phyloP scores from a whole-genome alignment of 2,329 filamentous ascomycete species.

The Talaromyces marneffei region DNA sequence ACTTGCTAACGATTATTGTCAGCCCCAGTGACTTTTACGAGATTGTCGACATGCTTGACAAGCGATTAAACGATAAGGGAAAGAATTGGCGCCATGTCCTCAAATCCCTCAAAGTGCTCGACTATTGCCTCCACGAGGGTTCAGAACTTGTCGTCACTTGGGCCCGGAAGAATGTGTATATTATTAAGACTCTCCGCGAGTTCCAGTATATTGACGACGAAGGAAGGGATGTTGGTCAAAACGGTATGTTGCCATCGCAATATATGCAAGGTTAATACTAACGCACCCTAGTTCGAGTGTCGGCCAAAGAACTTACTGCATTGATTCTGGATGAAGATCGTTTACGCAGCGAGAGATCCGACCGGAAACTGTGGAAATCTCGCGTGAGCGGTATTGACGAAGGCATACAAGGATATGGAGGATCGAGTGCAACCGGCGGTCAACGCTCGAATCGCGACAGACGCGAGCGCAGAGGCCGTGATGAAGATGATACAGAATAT shows the following conservation, averaged over 20 bases:
- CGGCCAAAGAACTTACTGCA: conserved; percentile 90
- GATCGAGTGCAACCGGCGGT: conserved; percentile 30
- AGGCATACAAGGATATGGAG: conserved; percentile 39
- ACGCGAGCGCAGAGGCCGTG: conserved; percentile 49
- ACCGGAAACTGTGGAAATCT: conserved; percentile 94
- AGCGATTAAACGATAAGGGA: conserved; percentile 96
- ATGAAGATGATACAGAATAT: conserved; percentile 88
- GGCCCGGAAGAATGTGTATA: conserved; percentile 96
- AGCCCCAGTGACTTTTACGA: conserved; percentile 98
- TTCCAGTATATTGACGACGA: conserved; percentile 97
- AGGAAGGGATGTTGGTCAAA: conserved; percentile 88
- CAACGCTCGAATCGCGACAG: conserved; percentile 36
- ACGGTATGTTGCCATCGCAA: conserved; percentile 57
- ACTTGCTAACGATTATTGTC: conserved; percentile 10
- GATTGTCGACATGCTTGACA: conserved; percentile 99
- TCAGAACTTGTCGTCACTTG: conserved; percentile 95
- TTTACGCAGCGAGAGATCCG: conserved; percentile 79
- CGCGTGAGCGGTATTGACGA: conserved; percentile 92
- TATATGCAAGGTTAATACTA: neutral
- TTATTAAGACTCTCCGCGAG: conserved; percentile 96
- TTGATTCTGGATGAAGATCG: conserved; percentile 91
- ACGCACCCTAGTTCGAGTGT: conserved; percentile 67
- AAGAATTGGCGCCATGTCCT: conserved; percentile 99
- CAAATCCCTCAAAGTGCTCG: conserved; percentile 93
- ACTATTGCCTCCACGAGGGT: conserved; percentile 96